Percentiles rank a stretch among this genome's conserved stretches.
phyloP scores from a whole-genome alignment of 1,284 basidiomycete species.

The Ceratobasidium sp. region DNA sequence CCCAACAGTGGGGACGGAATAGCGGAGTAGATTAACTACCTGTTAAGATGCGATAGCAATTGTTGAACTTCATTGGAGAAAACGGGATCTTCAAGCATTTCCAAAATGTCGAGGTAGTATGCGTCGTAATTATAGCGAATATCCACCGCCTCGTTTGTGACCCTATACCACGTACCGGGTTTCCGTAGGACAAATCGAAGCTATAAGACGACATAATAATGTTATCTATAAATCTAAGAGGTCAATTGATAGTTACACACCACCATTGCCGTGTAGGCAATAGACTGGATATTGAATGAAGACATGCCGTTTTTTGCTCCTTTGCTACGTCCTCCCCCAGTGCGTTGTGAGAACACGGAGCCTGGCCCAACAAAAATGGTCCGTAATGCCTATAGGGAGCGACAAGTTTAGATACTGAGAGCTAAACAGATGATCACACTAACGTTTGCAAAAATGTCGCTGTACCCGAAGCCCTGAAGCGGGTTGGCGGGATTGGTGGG shows the following conservation, averaged over 20 bases:
- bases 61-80: background rate
- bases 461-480: background rate
- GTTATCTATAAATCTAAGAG: too few relatives aligned
- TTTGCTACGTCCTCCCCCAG: background rate
- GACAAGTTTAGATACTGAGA: background rate
- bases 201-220: background rate
- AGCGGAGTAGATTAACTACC: background rate
- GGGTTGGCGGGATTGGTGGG: background rate
- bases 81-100: background rate
- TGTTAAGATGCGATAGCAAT: background rate
- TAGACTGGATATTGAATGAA: background rate
- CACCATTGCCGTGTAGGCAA: constrained; percentile 7
- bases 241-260: too few relatives aligned
- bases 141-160: background rate
- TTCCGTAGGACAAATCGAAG: constrained; percentile 1
- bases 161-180: background rate
- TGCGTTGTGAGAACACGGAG: background rate
- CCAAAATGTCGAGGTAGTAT: constrained; percentile 2
- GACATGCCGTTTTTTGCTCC: constrained; percentile 9
- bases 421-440: background rate
- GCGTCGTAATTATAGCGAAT: constrained; percentile 7
- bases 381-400: background rate
- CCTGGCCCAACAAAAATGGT: background rate
- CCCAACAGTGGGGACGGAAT: too few relatives aligned
- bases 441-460: constrained; percentile 3